Conservation (phyloP, 169 alveolate species). For the Plasmodium vivax region DNA sequence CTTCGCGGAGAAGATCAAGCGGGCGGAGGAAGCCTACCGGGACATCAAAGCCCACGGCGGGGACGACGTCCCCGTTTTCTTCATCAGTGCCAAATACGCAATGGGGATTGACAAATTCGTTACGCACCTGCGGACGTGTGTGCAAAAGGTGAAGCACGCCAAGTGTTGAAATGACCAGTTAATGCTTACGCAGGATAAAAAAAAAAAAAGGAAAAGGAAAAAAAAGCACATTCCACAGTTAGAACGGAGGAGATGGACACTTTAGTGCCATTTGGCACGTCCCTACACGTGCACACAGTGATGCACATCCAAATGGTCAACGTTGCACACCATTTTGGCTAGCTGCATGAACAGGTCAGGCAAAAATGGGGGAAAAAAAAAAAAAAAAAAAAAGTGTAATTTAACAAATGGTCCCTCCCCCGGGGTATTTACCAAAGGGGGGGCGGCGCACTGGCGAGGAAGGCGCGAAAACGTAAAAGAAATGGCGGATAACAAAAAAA, state of each 20-base stretch:
- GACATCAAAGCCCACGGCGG: constrained; percentile 13
- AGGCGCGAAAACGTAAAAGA: not conserved
- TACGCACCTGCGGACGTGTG: constrained; percentile 15
- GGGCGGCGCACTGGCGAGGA: not conserved
- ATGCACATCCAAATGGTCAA: not conserved
- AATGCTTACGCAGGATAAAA: constrained; percentile 6
- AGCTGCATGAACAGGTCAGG: not conserved
- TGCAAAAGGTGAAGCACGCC: constrained; percentile 32
- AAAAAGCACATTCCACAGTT: not conserved
- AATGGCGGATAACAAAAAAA: not conserved
- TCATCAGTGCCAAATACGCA: constrained; percentile 64
- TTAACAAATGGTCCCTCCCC: not conserved
- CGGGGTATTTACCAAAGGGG: not conserved
- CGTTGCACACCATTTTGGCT: constrained; percentile 3
- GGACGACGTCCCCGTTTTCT: constrained; percentile 28
- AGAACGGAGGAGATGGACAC: not conserved
- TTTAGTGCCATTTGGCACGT: constrained; percentile 25
- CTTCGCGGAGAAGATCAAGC: constrained; percentile 45
- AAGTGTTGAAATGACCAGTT: not conserved
- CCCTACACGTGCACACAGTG: not conserved
- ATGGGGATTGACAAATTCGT: constrained; percentile 63
- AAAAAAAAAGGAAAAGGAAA: not conserved
- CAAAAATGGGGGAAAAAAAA: not conserved
- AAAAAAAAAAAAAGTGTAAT: not conserved
- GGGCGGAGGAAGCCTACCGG: constrained; percentile 46